Evolutionary conservation across 345 rosid genomes (phyloP).

Genomic region (Hibiscus tridactylites): DNA sequence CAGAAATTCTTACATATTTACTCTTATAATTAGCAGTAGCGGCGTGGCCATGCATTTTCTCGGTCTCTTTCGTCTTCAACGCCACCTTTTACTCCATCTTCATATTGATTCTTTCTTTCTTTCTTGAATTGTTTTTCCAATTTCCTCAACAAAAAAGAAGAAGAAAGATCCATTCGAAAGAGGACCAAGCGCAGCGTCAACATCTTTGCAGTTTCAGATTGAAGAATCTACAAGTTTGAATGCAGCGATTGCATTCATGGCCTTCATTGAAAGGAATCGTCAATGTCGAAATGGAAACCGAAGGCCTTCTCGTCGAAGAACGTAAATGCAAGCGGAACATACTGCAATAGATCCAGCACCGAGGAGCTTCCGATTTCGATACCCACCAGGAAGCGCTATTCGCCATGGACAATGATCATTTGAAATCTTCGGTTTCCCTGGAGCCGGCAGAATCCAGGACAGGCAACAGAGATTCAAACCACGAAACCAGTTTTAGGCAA

Average conservation of each 20-base stretch:
- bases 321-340: conserved; percentile 10
- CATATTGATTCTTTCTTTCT: background rate
- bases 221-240: background rate
- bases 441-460: conserved; percentile 13
- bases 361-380: conserved; percentile 28
- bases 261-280: background rate
- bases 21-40: background rate
- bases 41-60: conserved; percentile 3
- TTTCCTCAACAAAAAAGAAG: background rate
- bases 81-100: conserved; percentile 9
- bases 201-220: background rate
- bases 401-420: background rate
- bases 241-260: background rate
- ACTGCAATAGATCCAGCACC: conserved; percentile 11
- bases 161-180: background rate
- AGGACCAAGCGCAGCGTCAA: background rate
- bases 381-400: background rate
- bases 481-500: conserved; percentile 16
- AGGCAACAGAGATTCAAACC: background rate
- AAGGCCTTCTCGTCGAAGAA: conserved; percentile 53
- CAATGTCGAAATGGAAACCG: conserved; percentile 4
- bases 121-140: background rate
- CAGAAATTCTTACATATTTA: background rate
- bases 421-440: background rate
- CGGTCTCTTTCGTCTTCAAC: conserved; percentile 3